phyloP scores from a whole-genome alignment of 306 rosid species.

The Rubus parviflorus region DNA sequence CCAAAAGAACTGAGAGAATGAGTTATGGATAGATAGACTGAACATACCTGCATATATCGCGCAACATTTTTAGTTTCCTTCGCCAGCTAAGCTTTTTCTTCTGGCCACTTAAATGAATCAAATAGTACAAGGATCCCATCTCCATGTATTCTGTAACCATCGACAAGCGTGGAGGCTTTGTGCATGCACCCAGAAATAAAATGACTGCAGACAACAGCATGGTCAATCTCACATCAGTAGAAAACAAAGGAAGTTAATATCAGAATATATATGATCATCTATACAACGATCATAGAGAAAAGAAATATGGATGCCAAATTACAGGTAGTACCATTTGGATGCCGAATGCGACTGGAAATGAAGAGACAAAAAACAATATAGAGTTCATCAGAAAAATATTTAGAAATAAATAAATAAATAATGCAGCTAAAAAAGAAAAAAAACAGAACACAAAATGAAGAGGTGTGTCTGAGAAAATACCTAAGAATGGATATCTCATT shows the following conservation, averaged over 20 bases:
- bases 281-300: conserved; percentile 19
- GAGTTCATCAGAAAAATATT: conserved; percentile 39
- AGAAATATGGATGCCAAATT: conserved; percentile 23
- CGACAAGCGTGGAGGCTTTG: conserved; percentile 93
- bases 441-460: background rate
- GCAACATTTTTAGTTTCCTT: conserved; percentile 80
- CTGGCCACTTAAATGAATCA: conserved; percentile 91
- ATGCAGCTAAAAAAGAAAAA: background rate
- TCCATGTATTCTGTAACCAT: conserved; percentile 99
- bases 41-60: conserved; percentile 89
- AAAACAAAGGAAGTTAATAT: conserved; percentile 21
- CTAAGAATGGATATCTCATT: conserved; percentile 96
- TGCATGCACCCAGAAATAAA: conserved; percentile 98
- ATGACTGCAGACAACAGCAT: conserved; percentile 71
- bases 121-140: conserved; percentile 87
- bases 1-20: background rate
- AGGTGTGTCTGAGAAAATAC: conserved; percentile 33
- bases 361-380: conserved; percentile 23
- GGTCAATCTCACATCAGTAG: conserved; percentile 18
- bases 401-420: conserved; percentile 17
- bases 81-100: conserved; percentile 94
- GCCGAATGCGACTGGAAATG: conserved; percentile 86
- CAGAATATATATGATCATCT: conserved; percentile 10
- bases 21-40: conserved; percentile 17
- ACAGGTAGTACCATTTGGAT: conserved; percentile 82